Conservation (phyloP, 306 rosid species). For the Vigna unguiculata region DNA sequence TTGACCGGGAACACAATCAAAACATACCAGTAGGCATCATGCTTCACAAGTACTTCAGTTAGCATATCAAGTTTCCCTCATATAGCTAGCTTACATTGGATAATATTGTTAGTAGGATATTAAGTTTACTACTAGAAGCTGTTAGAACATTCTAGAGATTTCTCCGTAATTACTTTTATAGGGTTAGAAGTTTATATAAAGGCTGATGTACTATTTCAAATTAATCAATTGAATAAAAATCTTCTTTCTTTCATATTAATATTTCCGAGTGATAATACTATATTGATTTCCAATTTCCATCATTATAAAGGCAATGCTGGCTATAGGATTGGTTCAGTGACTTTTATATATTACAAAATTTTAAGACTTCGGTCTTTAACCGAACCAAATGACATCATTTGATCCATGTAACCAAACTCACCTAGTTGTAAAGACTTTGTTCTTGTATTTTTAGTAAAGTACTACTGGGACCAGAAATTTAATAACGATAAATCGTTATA, state of each 20-base stretch:
- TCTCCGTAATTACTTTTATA: too few species aligned
- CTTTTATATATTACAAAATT: neutral
- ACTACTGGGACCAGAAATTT: constrained; percentile 6
- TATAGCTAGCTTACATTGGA: neutral
- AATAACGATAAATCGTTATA: constrained; percentile 7
- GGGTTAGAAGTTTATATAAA: too few species aligned
- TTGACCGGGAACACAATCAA: neutral
- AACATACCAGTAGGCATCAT: neutral
- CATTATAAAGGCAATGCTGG: constrained; percentile 1
- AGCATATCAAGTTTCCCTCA: neutral
- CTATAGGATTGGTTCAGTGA: neutral
- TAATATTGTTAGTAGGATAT: too few species aligned
- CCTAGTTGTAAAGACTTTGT: neutral
- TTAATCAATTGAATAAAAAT: too few species aligned
- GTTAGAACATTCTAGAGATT: too few species aligned
- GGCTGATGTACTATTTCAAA: too few species aligned
- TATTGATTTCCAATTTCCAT: constrained; percentile 2
- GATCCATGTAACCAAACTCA: neutral
- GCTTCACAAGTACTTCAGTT: neutral
- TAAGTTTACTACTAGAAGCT: too few species aligned
- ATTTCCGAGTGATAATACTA: too few species aligned
- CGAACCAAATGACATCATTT: too few species aligned
- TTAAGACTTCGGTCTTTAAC: too few species aligned
- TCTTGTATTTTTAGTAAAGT: constrained; percentile 24
- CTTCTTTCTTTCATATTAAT: too few species aligned